Percentiles rank a stretch among this genome's conserved stretches.
phyloP scores from a whole-genome alignment of 2,329 filamentous ascomycete species.

The Alternaria triticina region DNA sequence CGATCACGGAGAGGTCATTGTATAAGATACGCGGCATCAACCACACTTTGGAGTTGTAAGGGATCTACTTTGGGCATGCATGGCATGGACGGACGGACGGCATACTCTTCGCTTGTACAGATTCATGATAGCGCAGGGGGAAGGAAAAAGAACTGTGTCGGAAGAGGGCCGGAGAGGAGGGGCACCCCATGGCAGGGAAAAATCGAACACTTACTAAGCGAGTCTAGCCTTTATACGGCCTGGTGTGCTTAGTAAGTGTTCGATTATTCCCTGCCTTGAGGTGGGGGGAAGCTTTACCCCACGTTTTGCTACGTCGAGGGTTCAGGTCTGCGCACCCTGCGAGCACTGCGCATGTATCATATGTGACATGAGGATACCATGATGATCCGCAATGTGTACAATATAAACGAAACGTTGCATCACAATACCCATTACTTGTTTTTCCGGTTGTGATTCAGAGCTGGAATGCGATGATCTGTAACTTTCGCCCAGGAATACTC shows the following conservation, averaged over 20 bases:
- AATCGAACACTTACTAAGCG: no score
- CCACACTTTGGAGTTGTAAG: constrained; percentile 27
- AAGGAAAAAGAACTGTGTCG: background rate
- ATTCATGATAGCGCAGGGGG: constrained; percentile 1
- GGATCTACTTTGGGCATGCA: constrained; percentile 8
- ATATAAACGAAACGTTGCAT: constrained; percentile 16
- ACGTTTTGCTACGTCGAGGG: background rate
- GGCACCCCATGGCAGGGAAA: no score
- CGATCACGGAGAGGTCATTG: constrained; percentile 64
- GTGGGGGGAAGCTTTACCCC: constrained; percentile 1
- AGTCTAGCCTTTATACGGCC: no score
- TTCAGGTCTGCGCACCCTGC: constrained; percentile 1
- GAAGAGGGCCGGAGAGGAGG: background rate
- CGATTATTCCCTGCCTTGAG: no score
- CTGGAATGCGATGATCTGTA: background rate
- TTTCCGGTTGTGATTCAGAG: background rate
- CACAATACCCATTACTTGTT: background rate
- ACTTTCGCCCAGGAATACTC: background rate
- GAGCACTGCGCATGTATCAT: constrained; percentile 23
- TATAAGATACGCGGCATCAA: constrained; percentile 33
- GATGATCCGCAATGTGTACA: constrained; percentile 17
- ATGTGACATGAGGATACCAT: constrained; percentile 23
- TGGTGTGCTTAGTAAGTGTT: no score
- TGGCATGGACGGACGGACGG: constrained; percentile 16
- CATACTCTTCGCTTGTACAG: constrained; percentile 26